phyloP scores from a whole-genome alignment of 116 monocot species.

The Phalaenopsis hybrid region DNA sequence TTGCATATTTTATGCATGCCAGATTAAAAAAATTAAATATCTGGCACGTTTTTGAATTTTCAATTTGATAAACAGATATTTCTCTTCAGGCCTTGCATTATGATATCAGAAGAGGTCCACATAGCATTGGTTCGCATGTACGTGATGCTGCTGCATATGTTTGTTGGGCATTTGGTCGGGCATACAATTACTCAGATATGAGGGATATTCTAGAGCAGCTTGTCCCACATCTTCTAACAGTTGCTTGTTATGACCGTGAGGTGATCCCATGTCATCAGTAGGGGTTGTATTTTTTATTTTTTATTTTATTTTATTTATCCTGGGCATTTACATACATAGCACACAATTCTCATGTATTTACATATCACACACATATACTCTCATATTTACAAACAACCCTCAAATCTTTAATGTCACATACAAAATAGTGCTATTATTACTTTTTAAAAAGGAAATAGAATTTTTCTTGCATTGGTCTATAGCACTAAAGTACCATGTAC shows the following conservation, averaged over 20 bases:
- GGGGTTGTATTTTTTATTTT: not conserved
- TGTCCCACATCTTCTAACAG: constrained; percentile 77
- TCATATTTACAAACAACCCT: no score
- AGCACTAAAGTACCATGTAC: no score
- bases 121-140: constrained; percentile 97
- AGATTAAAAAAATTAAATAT: not conserved
- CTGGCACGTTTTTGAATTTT: not conserved
- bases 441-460: no score
- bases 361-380: no score
- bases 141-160: constrained; percentile 99
- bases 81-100: constrained; percentile 81
- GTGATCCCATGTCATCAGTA: constrained; percentile 17
- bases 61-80: not conserved
- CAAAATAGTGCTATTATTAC: no score
- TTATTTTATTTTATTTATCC: no score
- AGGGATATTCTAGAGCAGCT: constrained; percentile 62
- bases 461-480: no score
- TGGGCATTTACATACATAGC: no score
- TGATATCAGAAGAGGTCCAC: constrained; percentile 85
- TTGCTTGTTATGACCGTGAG: constrained; percentile 99
- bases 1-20: not conserved
- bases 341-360: no score
- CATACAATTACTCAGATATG: constrained; percentile 79
- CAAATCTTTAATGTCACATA: no score
- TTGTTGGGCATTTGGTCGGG: constrained; percentile 99